These are phyloP conservation scores for Takakia lepidozioides DNA, from an alignment of 225 moss, liverwort and hornwort genomes.

Conservation along the genomic window DNA sequence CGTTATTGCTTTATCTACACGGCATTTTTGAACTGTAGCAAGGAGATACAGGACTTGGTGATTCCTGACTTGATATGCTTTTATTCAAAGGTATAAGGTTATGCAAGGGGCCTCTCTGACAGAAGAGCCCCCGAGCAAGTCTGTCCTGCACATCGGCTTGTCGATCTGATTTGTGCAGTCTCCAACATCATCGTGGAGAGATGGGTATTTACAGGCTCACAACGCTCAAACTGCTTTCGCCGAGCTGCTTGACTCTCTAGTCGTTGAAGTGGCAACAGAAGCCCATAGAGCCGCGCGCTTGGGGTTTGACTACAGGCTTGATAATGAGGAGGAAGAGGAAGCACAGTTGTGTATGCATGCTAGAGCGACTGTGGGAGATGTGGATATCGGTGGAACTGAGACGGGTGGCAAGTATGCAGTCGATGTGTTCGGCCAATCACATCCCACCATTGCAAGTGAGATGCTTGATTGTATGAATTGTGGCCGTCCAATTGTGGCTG, in stretches of 20 bases:
- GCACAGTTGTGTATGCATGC: slow-evolving; percentile 56
- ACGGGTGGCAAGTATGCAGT: slow-evolving; percentile 74
- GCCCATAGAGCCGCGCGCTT: slow-evolving; percentile 63
- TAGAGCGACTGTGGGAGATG: slow-evolving; percentile 50
- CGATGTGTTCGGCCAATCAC: slow-evolving; percentile 86
- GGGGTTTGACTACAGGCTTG: slow-evolving; percentile 65
- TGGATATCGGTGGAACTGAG: slow-evolving; percentile 41
- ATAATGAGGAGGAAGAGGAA: slow-evolving; percentile 69
- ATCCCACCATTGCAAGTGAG: slow-evolving; percentile 82
- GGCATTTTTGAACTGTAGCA: too few relatives aligned
- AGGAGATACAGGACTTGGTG: too few relatives aligned
- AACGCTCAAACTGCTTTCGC: slow-evolving; percentile 27
- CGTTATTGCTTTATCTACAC: too few relatives aligned
- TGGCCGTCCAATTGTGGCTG: slow-evolving; percentile 84
- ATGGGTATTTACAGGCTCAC: background rate
- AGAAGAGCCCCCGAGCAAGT: too few relatives aligned
- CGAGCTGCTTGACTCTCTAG: slow-evolving; percentile 65
- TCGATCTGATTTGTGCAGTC: background rate
- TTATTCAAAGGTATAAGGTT: too few relatives aligned
- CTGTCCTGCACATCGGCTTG: too few relatives aligned
- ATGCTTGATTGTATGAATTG: slow-evolving; percentile 95
- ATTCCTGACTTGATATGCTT: too few relatives aligned
- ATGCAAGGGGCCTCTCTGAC: too few relatives aligned
- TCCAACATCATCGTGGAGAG: background rate
- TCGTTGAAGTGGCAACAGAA: slow-evolving; percentile 67